Base-by-base conservation (phyloP, 1,284 basidiomycete genomes). In the Heterobasidion occidentale region DNA sequence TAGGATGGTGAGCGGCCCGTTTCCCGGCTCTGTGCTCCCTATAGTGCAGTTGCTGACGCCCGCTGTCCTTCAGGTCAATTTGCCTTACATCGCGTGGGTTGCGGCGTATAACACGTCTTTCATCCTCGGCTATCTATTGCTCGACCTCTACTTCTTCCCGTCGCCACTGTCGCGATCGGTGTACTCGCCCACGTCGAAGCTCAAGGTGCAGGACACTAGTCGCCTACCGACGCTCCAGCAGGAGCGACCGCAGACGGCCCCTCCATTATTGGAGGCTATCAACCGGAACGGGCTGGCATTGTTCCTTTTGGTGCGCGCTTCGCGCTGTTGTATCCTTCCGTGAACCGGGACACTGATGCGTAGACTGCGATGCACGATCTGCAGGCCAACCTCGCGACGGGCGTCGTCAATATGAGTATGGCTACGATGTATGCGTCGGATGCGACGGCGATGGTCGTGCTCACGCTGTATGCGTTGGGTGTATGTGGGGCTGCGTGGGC, bases 31-130 rank as follows among this genome's bases (percentile, higher is more conserved):
- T 27, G 27, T 6, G 27, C 27, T 27, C 6, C 27, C 27, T 27
- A 27, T 4, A 27, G 27, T 27, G 17, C 27, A n/a, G n/a, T 33
- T 47, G 17, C 48, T 11, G 42, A 55, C 56, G 56, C 17, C 7
- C 15, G 14, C 36, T 48, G 27, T 44, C 12, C 42, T 14, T 36
- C 62, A 95, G 92, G 89, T 88, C 49, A 98, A 99, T 65, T 64
- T 93, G 27, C 78, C 88, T 1, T 99, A 99, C 69, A 84, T 96
- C 46, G 70, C 94, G 27, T 98, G 94, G 94, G 82, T 90, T 7
- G 80, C 82, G 0, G 94, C 93, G 1, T 97, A 86, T 81, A 99
- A 98, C 70, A 86, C 88, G 0, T 80, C 85, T 2, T 94, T 95
- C 72, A 74, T 98, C 19, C 76, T 94, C 9, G 84, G 82, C 2